A percentile compares a stretch with the other conserved stretches of the same genome.
Conservation (phyloP, 2,329 filamentous ascomycete genomes). For the Clonostachys rhizophaga region DNA sequence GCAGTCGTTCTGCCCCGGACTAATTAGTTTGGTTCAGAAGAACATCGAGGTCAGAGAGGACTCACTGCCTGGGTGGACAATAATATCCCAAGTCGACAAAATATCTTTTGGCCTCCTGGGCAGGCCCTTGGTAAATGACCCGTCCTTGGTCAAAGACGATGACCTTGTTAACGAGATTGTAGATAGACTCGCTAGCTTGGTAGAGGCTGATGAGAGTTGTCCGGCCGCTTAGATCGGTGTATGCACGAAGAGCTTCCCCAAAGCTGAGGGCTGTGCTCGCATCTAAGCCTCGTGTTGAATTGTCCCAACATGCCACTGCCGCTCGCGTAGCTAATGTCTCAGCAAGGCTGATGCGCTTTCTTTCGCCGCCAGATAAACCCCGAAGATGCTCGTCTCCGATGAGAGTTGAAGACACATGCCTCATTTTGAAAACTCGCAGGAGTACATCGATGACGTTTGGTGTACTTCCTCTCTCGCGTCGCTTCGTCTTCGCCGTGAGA, state of each 20-base stretch:
- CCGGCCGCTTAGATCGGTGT: constrained; percentile 72
- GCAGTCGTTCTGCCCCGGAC: constrained; percentile 42
- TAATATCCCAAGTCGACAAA: constrained; percentile 66
- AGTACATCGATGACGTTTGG: no score
- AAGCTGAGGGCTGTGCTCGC: constrained; percentile 76
- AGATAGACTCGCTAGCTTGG: constrained; percentile 36
- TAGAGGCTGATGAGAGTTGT: constrained; percentile 37
- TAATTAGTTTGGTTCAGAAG: no score
- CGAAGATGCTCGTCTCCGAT: constrained; percentile 71
- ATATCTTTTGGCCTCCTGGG: constrained; percentile 57
- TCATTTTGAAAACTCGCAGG: no score
- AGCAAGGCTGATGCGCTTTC: constrained; percentile 75
- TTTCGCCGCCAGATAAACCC: constrained; percentile 75
- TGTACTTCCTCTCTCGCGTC: no score
- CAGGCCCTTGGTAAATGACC: constrained; percentile 60
- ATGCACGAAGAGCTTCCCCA: constrained; percentile 62
- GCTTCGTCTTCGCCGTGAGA: constrained; percentile 55
- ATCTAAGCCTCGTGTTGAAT: constrained; percentile 73
- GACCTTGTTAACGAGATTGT: constrained; percentile 68
- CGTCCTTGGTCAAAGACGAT: constrained; percentile 70
- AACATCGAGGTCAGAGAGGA: constrained; percentile 16
- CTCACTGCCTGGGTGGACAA: constrained; percentile 55
- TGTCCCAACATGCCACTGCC: constrained; percentile 74
- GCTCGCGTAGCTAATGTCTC: constrained; percentile 72
- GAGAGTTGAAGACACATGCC: constrained; percentile 42